Percentiles rank a stretch among this genome's conserved stretches.
These are phyloP conservation scores for Stellera chamaejasme DNA, from an alignment of 345 rosid genomes.

Conservation along the genomic window DNA sequence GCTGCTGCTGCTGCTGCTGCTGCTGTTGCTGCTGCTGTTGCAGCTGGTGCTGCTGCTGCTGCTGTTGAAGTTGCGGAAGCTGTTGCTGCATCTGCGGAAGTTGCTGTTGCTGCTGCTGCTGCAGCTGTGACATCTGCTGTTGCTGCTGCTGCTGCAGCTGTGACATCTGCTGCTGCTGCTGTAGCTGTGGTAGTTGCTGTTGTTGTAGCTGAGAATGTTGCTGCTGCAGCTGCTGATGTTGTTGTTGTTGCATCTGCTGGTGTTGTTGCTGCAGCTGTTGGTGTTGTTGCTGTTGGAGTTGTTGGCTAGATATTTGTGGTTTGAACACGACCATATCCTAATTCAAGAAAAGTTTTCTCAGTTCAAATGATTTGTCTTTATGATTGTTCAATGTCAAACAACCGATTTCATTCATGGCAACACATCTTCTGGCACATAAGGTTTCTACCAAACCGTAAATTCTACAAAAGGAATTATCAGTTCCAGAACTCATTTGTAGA, in stretches of 20 bases:
- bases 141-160: conserved; percentile 27
- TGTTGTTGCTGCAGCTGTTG: conserved; percentile 31
- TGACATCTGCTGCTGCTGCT: conserved; percentile 22
- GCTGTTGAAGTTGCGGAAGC: conserved; percentile 23
- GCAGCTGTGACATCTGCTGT: conserved; percentile 23
- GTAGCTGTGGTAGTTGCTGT: conserved; percentile 25
- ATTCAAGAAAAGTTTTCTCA: not conserved
- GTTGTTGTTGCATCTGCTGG: conserved; percentile 32
- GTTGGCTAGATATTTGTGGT: conserved; percentile 81
- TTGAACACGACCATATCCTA: conserved; percentile 98
- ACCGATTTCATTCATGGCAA: too few relatives aligned
- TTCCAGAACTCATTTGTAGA: too few relatives aligned
- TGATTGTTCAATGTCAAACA: too few relatives aligned
- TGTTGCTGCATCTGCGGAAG: conserved; percentile 33
- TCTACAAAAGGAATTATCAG: too few relatives aligned
- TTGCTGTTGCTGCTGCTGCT: conserved; percentile 28
- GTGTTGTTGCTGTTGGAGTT: conserved; percentile 29
- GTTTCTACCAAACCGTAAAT: too few relatives aligned
- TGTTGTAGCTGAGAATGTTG: too few relatives aligned
- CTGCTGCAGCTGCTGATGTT: conserved; percentile 26
- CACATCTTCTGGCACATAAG: too few relatives aligned
- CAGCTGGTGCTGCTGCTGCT: conserved; percentile 31
- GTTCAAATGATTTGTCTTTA: not conserved
- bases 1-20: conserved; percentile 25
- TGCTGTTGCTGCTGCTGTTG: conserved; percentile 35